Base-by-base conservation (phyloP, 257 asterid genomes). In the Cordia subcordata region DNA sequence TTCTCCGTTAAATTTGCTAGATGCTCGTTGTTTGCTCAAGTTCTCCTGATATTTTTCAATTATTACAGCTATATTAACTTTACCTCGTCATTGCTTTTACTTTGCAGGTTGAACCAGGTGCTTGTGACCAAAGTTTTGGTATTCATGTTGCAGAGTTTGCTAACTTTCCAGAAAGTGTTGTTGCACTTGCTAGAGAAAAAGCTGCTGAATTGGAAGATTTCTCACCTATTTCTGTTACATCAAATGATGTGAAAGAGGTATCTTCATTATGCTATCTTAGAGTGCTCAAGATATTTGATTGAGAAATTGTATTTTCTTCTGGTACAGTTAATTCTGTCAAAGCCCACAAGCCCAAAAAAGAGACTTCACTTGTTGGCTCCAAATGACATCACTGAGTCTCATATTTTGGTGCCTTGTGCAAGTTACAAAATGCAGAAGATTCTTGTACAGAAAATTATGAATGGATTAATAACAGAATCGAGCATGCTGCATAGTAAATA, bases 131-230 rank as follows among this genome's bases (percentile, higher is more conserved):
- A 73, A 92, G 99, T 80, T 92, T 92, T 60, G 99, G 99, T 44
- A 88, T 92, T 65, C 99, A 88, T 70, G 99, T 92, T 49, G 99
- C 99, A 44, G 99, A 92, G 73, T 88, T 92, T 72, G 99, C 99
- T 16, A 88, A 92, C 68, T 92, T 92, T 68, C 99, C 99, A 42
- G 96, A 75, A 72, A 82, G 87, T 64, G 99, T 92, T 23, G 83
- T 92, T 60, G 77, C 84, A 58, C 95, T 92, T 73, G 96, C 97
- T 72, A 82, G 95, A 60, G 90, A 82, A 59, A 92, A 92, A 84
- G 99, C 99, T 63, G 83, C 89, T 60, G 99, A 92, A 70, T 67
- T 92, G 71, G 99, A 92, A 85, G 95, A 92, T 69, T 92, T 92
- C 79, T 82, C 99, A 13, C 88, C 95, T 23, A 38, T 16, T 12